These are phyloP conservation scores for Linanthus parryae DNA, from an alignment of 148 eudicot species.

Conservation along the genomic window DNA sequence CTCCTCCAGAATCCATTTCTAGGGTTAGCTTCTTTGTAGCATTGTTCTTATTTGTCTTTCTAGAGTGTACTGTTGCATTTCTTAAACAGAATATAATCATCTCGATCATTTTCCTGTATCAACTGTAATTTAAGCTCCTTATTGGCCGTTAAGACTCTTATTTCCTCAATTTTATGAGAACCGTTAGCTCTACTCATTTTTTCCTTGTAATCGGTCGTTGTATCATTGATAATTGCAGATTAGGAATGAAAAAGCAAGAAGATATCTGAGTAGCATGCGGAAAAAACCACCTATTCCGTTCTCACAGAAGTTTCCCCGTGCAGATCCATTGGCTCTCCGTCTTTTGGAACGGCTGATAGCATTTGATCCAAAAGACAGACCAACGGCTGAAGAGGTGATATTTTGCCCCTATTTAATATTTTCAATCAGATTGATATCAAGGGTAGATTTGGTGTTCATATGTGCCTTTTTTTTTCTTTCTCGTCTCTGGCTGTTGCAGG, in stretches of 20 bases:
- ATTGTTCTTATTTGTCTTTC: background rate
- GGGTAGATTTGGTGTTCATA: no score
- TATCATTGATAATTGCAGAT: constrained; percentile 29
- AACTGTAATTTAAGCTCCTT: no score
- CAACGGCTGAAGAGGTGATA: constrained; percentile 36
- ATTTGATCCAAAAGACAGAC: constrained; percentile 45
- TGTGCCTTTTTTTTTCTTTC: no score
- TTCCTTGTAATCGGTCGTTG: background rate
- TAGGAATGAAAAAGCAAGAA: constrained; percentile 51
- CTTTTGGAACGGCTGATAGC: constrained; percentile 36
- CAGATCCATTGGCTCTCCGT: constrained; percentile 36
- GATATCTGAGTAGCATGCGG: constrained; percentile 37
- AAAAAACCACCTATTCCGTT: constrained; percentile 35
- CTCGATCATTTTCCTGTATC: no score
- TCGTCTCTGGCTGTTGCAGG: no score
- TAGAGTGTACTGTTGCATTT: no score
- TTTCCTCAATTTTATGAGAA: no score
- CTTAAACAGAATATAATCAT: no score
- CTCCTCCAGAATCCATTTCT: constrained; percentile 40
- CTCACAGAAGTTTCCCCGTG: constrained; percentile 29
- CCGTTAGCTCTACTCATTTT: background rate
- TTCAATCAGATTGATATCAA: no score
- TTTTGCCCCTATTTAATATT: constrained; percentile 5
- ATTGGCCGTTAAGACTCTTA: no score
- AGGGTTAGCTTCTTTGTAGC: constrained; percentile 27